Conservation (phyloP, 345 rosid genomes). For the Hirschfeldia incana region DNA sequence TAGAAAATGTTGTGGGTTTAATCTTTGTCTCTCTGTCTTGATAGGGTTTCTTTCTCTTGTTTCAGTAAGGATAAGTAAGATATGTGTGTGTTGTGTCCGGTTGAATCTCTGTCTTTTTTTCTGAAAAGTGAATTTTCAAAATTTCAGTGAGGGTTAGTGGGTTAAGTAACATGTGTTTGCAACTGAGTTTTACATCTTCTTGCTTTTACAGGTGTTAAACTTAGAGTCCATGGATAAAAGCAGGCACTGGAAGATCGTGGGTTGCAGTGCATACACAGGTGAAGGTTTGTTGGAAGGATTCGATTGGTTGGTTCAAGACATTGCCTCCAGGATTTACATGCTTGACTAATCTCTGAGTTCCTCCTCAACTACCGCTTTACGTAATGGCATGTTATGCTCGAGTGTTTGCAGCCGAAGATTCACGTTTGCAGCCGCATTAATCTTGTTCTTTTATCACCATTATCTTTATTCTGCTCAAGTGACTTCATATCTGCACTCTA, state of each 20-base stretch:
- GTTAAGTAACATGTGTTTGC: background rate
- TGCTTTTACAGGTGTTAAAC: constrained; percentile 60
- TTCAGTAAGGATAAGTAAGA: background rate
- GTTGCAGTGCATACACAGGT: constrained; percentile 90
- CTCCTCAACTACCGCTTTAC: background rate
- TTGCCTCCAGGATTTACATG: constrained; percentile 87
- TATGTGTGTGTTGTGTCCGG: background rate
- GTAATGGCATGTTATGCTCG: background rate
- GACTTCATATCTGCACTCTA: background rate
- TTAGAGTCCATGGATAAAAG: constrained; percentile 83
- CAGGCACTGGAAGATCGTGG: constrained; percentile 88
- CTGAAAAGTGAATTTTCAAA: background rate
- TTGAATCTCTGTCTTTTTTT: background rate
- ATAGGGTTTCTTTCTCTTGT: background rate
- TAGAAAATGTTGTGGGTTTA: too few species aligned
- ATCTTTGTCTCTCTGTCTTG: background rate
- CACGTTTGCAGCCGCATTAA: too few species aligned
- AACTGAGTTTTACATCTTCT: too few species aligned
- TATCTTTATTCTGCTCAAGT: background rate
- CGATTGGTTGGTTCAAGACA: constrained; percentile 96
- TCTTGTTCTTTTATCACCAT: background rate
- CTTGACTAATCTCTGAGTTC: constrained; percentile 68
- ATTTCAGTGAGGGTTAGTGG: background rate
- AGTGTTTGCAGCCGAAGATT: background rate
- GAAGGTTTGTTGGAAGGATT: constrained; percentile 85